Conservation (phyloP, 176 grass and related monocot species). For the Eleusine indica region DNA sequence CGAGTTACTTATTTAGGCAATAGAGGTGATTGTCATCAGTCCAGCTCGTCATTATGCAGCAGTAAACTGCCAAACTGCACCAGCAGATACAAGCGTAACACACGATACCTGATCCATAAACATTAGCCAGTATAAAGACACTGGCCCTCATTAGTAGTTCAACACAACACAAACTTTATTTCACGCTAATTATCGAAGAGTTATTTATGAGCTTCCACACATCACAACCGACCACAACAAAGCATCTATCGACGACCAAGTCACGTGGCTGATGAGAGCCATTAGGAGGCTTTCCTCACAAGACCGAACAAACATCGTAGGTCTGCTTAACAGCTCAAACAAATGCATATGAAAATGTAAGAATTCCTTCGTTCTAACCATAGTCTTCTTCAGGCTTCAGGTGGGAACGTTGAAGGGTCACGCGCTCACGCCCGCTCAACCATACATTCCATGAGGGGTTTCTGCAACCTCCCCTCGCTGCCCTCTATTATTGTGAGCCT, state of each 20-base stretch:
- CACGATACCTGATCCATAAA: not conserved
- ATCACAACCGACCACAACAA: slow-evolving; percentile 18
- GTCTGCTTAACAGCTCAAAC: slow-evolving; percentile 19
- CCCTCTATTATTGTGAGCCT: slow-evolving; percentile 62
- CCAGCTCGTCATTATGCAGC: too few relatives aligned
- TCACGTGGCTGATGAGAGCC: not conserved
- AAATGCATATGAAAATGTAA: slow-evolving; percentile 27
- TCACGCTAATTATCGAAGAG: not conserved
- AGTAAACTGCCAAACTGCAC: too few relatives aligned
- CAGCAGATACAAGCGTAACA: too few relatives aligned
- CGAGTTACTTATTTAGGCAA: too few relatives aligned
- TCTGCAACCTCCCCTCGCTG: slow-evolving; percentile 37
- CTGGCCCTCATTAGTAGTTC: not conserved
- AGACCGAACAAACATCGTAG: not conserved
- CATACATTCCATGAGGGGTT: slow-evolving; percentile 46
- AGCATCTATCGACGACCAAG: slow-evolving; percentile 4
- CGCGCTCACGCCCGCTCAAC: slow-evolving; percentile 44
- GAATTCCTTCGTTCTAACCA: slow-evolving; percentile 4
- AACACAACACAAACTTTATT: slow-evolving; percentile 44
- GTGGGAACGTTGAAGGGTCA: not conserved
- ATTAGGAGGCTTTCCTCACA: slow-evolving; percentile 14
- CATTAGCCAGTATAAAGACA: not conserved
- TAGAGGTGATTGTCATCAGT: not conserved
- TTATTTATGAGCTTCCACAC: slow-evolving; percentile 24
- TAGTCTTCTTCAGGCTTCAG: slow-evolving; percentile 25